Evolutionary conservation across 1,284 basidiomycete species (phyloP).

Genomic region (Ganoderma boninense): DNA sequence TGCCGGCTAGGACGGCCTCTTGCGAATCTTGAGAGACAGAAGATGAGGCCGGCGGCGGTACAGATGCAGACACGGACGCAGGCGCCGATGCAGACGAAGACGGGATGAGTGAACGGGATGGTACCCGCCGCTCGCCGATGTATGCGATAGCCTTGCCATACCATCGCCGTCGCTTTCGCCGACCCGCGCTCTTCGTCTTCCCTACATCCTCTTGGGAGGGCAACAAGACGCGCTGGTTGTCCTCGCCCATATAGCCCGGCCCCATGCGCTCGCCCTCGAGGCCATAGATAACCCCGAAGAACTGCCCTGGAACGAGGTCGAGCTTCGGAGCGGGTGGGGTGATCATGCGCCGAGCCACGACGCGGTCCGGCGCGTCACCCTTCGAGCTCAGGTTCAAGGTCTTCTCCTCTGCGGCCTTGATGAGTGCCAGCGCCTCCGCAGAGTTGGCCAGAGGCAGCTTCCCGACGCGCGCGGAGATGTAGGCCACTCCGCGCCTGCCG

Average conservation of each 20-base stretch:
- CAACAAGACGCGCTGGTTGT: conserved; percentile 18
- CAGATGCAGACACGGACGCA: not conserved
- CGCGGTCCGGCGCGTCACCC: not conserved
- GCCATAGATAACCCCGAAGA: conserved; percentile 36
- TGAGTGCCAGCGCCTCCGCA: conserved; percentile 8
- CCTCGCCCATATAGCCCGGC: conserved; percentile 30
- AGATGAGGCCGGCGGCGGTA: not conserved
- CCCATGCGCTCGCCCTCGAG: conserved; percentile 34
- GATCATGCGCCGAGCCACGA: not conserved
- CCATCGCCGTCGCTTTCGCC: not conserved
- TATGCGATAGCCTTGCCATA: conserved; percentile 20
- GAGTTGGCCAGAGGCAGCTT: conserved; percentile 26
- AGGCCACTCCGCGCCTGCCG: conserved; percentile 35
- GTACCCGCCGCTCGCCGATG: conserved; percentile 20
- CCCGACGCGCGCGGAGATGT: conserved; percentile 33
- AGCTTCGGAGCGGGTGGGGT: conserved; percentile 8
- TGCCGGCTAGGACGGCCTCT: not conserved
- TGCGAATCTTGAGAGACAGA: not conserved
- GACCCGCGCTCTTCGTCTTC: not conserved
- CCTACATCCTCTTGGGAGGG: not conserved
- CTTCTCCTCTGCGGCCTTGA: not conserved
- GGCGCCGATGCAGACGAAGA: not conserved
- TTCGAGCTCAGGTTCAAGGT: not conserved
- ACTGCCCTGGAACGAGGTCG: conserved; percentile 21
- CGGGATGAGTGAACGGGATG: not conserved